Percentiles rank a stretch among this genome's conserved stretches.
Conservation (phyloP, 2,329 filamentous ascomycete genomes). For the Domatiomyces globalis region DNA sequence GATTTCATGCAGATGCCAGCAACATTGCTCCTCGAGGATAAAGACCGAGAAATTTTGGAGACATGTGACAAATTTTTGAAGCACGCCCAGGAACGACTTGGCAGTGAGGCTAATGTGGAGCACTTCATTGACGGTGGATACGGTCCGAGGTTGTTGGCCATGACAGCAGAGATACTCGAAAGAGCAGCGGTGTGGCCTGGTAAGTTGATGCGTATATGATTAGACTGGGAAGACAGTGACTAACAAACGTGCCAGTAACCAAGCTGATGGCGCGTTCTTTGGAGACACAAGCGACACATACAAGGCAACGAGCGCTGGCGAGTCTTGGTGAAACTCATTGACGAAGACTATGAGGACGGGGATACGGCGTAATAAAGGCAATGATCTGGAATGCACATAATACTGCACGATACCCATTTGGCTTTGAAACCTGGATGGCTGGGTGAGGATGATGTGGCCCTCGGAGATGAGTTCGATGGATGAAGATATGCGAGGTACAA, state of each 20-base stretch:
- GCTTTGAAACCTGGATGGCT: not conserved
- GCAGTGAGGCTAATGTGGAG: conserved; percentile 7
- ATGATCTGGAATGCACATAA: not conserved
- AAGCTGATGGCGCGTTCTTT: conserved; percentile 54
- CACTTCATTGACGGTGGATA: conserved; percentile 51
- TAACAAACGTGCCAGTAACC: conserved; percentile 36
- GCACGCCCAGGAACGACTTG: conserved; percentile 59
- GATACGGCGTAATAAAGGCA: not conserved
- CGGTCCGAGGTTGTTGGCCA: conserved; percentile 67
- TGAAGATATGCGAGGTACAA: not conserved
- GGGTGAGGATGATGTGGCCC: not conserved
- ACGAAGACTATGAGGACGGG: not conserved
- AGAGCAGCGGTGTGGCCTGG: conserved; percentile 87
- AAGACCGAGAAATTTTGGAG: conserved; percentile 70
- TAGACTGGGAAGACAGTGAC: not conserved
- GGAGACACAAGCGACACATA: conserved; percentile 48
- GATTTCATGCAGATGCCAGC: conserved; percentile 69
- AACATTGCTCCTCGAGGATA: conserved; percentile 80
- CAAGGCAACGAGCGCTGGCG: conserved; percentile 45
- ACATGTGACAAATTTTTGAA: conserved; percentile 70
- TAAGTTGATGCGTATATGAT: conserved; percentile 32
- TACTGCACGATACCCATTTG: not conserved
- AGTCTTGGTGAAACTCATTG: not conserved
- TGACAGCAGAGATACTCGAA: conserved; percentile 76
- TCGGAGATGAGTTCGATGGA: not conserved